Evolutionary conservation across 306 rosid genomes (phyloP).

Genomic region (Senna siamea): DNA sequence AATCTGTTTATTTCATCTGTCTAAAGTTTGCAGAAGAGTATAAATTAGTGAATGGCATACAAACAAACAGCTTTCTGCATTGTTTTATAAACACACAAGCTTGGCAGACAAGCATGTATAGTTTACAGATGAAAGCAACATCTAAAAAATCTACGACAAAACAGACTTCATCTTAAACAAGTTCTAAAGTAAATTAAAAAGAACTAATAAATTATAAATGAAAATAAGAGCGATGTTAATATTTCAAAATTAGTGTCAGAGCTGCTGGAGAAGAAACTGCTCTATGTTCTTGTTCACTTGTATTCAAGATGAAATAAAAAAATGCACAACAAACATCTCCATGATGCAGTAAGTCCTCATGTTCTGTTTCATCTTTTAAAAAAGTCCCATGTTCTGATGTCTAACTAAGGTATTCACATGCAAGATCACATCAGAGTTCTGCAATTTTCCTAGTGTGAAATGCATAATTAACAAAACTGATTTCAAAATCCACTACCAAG

Average conservation of each 20-base stretch:
- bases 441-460: background rate
- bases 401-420: background rate
- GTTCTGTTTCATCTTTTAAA: background rate
- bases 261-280: background rate
- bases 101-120: slow-evolving; percentile 14
- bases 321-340: background rate
- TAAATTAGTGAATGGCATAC: background rate
- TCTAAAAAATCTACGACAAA: slow-evolving; percentile 18
- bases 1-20: slow-evolving; percentile 86
- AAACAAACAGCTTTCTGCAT: too few species aligned
- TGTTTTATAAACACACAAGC: slow-evolving; percentile 28
- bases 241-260: background rate
- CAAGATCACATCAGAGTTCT: background rate
- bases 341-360: background rate
- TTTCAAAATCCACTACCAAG: background rate
- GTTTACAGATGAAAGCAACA: slow-evolving; percentile 24
- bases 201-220: background rate
- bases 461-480: background rate
- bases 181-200: background rate
- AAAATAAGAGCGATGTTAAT: background rate
- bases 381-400: background rate
- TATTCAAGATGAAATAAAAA: background rate
- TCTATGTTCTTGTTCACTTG: background rate
- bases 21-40: slow-evolving; percentile 51
- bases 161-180: slow-evolving; percentile 15